A percentile compares a stretch with the other conserved stretches of the same genome.
Evolutionary conservation across 257 asterid species (phyloP).

Genomic region (Verbena officinalis): DNA sequence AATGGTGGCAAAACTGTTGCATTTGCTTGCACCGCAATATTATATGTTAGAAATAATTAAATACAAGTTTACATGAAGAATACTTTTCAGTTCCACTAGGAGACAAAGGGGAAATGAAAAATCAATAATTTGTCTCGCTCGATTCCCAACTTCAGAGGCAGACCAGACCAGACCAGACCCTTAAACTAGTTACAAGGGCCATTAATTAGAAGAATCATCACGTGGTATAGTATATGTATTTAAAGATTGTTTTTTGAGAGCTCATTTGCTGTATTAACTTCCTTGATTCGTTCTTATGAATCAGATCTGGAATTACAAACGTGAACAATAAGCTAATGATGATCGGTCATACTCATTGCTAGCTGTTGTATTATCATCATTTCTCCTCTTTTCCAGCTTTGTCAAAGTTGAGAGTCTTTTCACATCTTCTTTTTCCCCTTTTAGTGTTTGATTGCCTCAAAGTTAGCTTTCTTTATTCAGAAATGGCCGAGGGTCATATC

Average conservation of each 20-base stretch:
- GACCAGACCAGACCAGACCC: neutral
- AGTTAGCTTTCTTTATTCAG: neutral
- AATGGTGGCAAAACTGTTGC: slow-evolving; percentile 8
- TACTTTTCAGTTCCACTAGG: neutral
- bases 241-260: neutral
- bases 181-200: slow-evolving; percentile 1
- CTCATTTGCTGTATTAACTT: slow-evolving; percentile 30
- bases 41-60: neutral
- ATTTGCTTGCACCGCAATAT: slow-evolving; percentile 17
- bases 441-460: slow-evolving; percentile 14
- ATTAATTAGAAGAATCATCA: slow-evolving; percentile 6
- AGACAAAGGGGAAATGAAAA: neutral
- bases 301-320: neutral
- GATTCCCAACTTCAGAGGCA: neutral
- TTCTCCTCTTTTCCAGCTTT: slow-evolving; percentile 17
- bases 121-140: neutral
- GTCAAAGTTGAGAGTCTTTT: slow-evolving; percentile 3
- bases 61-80: neutral
- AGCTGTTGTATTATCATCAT: slow-evolving; percentile 2
- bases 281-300: neutral
- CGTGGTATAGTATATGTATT: neutral
- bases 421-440: neutral
- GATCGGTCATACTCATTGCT: slow-evolving; percentile 15
- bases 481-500: slow-evolving; percentile 62
- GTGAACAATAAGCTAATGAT: neutral